Evolutionary conservation across 192 early-diverging fungal species (phyloP).

Genomic region (Rhizophagus sp.): DNA sequence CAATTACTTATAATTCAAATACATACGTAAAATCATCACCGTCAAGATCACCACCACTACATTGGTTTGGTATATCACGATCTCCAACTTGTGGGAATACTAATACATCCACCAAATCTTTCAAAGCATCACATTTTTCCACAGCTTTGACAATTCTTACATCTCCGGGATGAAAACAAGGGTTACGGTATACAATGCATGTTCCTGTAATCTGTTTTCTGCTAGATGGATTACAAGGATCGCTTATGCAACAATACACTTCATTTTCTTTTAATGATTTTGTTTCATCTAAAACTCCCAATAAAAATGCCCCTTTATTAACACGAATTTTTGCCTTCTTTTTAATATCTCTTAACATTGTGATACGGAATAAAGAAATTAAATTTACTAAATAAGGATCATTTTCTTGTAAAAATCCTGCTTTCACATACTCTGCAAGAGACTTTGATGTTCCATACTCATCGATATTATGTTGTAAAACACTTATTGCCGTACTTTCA

Average conservation of each 20-base stretch:
- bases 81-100: constrained; percentile 72
- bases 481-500: constrained; percentile 37
- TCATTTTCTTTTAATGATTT: constrained; percentile 42
- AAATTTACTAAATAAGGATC: constrained; percentile 52
- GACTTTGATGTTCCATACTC: constrained; percentile 43
- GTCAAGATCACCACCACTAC: constrained; percentile 81
- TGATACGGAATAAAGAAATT: constrained; percentile 44
- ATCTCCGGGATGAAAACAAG: constrained; percentile 70
- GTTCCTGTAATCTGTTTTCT: constrained; percentile 38
- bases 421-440: constrained; percentile 41
- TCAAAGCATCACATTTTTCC: constrained; percentile 42
- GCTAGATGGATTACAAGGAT: constrained; percentile 21
- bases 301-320: constrained; percentile 50
- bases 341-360: constrained; percentile 48
- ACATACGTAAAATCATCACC: constrained; percentile 73
- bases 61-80: constrained; percentile 72
- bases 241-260: constrained; percentile 52
- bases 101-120: constrained; percentile 63
- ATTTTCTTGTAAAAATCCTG: constrained; percentile 44
- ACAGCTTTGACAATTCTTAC: constrained; percentile 59
- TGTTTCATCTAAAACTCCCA: constrained; percentile 60
- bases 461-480: constrained; percentile 45
- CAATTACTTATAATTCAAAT: background rate
- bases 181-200: constrained; percentile 53
- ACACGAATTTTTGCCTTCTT: constrained; percentile 58